Conservation (phyloP, 2,329 filamentous ascomycete species). For the Ophiocordyceps unilateralis region DNA sequence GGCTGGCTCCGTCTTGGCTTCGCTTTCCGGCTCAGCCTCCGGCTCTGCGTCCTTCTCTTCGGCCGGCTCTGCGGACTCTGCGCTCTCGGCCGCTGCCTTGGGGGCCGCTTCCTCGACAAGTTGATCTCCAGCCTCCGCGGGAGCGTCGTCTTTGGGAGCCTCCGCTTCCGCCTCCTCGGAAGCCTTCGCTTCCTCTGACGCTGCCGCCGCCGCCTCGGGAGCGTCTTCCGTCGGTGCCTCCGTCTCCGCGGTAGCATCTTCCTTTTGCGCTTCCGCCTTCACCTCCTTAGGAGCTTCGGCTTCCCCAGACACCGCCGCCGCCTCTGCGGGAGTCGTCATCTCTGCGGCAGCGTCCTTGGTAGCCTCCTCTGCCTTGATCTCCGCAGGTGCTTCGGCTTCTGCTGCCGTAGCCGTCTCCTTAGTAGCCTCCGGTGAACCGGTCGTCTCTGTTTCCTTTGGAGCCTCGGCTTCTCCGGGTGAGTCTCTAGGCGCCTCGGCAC, state of each 20-base stretch:
- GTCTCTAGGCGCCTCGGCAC: background rate
- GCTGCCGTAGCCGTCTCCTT: too few relatives aligned
- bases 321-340: too few relatives aligned
- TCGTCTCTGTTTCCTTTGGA: too few relatives aligned
- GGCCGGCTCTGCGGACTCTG: background rate
- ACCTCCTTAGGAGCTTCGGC: background rate
- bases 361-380: background rate
- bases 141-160: constrained; percentile 3
- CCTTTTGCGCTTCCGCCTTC: background rate
- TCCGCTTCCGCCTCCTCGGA: background rate
- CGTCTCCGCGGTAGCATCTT: background rate
- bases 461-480: too few relatives aligned
- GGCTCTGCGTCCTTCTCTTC: background rate
- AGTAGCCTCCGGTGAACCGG: too few relatives aligned
- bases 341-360: background rate
- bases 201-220: background rate
- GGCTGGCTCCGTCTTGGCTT: constrained; percentile 1
- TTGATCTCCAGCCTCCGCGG: background rate
- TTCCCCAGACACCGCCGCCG: background rate
- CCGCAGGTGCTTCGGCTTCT: background rate
- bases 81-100: background rate
- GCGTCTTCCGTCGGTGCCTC: background rate
- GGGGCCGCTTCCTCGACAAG: background rate
- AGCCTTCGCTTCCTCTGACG: background rate
- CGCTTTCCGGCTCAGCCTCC: background rate